Base-by-base conservation (phyloP, 2,329 filamentous ascomycete genomes). In the Aspergillus felis region DNA sequence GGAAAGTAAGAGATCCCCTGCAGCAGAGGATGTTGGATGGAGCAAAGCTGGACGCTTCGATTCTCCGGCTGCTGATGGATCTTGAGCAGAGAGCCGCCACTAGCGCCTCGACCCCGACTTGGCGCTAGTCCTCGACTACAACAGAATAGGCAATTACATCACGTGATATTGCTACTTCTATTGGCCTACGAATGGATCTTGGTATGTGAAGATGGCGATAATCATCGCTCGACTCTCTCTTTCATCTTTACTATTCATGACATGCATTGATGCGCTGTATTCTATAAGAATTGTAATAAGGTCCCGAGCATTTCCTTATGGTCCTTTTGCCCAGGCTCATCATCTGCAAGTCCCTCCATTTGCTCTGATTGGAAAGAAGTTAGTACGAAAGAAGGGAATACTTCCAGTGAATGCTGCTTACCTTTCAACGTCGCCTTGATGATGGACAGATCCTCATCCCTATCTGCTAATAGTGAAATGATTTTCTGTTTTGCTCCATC, bases 401-500 rank as follows among this genome's bases (percentile, higher is more conserved):
- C 14, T 27, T 3, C n/a, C 14, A 50, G 7, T 4, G 52, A 35
- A 51, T 1, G 14, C 20, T 57, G 67, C 72, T 66, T 71, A 82
- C 81, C 87, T 71, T 87, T 80, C 50, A 99, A 75, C 25, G 90
- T 92, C 20, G 68, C 74, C 64, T 81, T 85, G 24, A 97, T 74
- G 17, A 86, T 79, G 3, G 70, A 78, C 20, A 96, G 69, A 7
- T 80, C 78, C 68, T 91, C 87, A 63, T 89, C 89, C 22, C 83
- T 81, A 59, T 91, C 87, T 0, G 82, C 84, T 44, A 97, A 76
- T 3, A 89, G 74, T 24, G 80, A 76, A 51, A 80, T 74, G 32
- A 96, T 85, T 66, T 82, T 88, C 56, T 76, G 79, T 65, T 81
- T 84, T 1, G 91, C 90, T 0, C 90, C 91, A 35, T 81, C 81